phyloP scores from a whole-genome alignment of 2,329 filamentous ascomycete species.

The Scolecobasidium constrictum region DNA sequence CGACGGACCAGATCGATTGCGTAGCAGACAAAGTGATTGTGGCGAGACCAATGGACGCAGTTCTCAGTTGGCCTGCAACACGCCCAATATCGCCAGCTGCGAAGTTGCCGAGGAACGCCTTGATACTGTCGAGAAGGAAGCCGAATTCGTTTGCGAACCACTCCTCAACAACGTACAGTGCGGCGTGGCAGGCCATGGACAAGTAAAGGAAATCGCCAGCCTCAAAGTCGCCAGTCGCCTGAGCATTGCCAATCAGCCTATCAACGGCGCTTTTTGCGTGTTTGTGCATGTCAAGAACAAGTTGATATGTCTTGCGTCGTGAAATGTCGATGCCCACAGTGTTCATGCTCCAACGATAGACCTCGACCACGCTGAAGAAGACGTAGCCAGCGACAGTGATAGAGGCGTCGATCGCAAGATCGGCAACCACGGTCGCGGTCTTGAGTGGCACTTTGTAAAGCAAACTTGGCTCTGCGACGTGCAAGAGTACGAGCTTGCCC shows the following conservation, averaged over 20 bases:
- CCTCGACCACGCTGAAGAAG: not conserved
- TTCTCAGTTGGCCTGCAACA: not conserved
- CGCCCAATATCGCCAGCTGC: not conserved
- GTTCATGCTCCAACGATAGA: not conserved
- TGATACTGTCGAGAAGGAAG: not conserved
- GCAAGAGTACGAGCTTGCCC: constrained; percentile 71
- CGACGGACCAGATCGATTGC: constrained; percentile 1
- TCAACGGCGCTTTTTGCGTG: constrained; percentile 4
- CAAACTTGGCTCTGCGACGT: constrained; percentile 65
- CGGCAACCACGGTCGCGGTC: constrained; percentile 62
- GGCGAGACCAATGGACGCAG: not conserved
- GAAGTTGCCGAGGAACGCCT: not conserved
- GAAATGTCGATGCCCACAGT: constrained; percentile 3
- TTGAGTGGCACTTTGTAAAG: constrained; percentile 59
- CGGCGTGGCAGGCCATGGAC: constrained; percentile 9
- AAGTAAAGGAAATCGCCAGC: constrained; percentile 8
- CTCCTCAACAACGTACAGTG: constrained; percentile 1
- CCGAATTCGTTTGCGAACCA: not conserved
- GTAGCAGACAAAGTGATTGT: not conserved
- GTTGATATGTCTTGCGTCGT: not conserved
- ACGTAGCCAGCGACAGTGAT: constrained; percentile 50
- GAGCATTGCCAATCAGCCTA: not conserved
- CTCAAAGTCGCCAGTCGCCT: constrained; percentile 6
- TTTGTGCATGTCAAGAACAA: not conserved
- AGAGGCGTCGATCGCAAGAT: constrained; percentile 64